Base-by-base conservation (phyloP, 2,329 filamentous ascomycete species). In the Whalleya microplaca region DNA sequence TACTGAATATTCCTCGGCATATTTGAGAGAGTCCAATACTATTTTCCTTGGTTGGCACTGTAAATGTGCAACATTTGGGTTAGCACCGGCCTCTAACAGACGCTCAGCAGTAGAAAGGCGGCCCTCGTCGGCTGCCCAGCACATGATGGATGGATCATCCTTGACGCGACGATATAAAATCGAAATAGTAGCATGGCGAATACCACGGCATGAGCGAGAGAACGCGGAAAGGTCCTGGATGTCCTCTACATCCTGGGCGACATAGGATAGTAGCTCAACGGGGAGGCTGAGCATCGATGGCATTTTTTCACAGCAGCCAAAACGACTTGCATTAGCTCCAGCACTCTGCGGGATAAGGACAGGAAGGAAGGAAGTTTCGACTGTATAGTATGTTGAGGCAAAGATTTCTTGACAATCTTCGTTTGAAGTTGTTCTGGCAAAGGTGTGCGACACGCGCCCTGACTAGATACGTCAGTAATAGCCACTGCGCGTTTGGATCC, bases 61-160 rank as follows among this genome's bases (percentile, higher is more conserved):
- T 27, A 32, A n/a, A 19, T 10, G 41, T 37, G 53, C 27, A 44
- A 41, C 27, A 55, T 69, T 62, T 8, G 59, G 52, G 45, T 62
- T 51, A 6, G 63, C 59, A 6, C 66, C 63, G 7, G 58, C 63
- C 8, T 41, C 40, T 3, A 67, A 27, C 21, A 69, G 46, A 5
- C 43, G 48, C 27, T 54, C 37, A 16, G 64, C 42, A 21, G 58
- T 63, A 10, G 20, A 48, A 10, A 53, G 18, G 8, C 21, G 56
- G n/a, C 59, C 63, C 21, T 58, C 42, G 3, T 64, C 52, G 12
- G 54, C 56, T 14, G 62, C 59, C 57, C 59, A 67, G 49, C 48
- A 59, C 40, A 68, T 44, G 4, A 65, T 21, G 1, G 7, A n/a
- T 7, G 41, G 7, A 8, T 64, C 46, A 41, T 64, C 44, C 23